phyloP scores from a whole-genome alignment of 2,329 filamentous ascomycete genomes.

The Monilinia laxa region DNA sequence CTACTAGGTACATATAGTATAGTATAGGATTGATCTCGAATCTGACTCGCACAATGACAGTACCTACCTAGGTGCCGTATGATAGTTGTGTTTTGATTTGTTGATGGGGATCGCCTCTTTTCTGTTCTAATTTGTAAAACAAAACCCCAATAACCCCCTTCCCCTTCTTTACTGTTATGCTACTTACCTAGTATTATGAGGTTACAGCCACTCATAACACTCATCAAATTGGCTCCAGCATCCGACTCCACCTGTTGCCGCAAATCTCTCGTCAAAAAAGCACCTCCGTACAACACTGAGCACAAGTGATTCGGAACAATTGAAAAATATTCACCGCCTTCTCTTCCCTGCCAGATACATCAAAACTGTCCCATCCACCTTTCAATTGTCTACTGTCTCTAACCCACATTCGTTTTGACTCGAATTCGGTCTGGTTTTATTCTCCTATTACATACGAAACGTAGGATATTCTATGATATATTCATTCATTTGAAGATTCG shows the following conservation, averaged over 20 bases:
- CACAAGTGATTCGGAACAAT: not conserved
- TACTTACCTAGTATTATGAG: not conserved
- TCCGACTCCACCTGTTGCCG: slow-evolving; percentile 8
- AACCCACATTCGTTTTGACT: slow-evolving; percentile 24
- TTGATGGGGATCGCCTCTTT: slow-evolving; percentile 2
- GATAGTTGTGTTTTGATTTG: slow-evolving; percentile 14
- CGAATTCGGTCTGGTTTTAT: slow-evolving; percentile 1
- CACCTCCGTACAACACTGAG: not conserved
- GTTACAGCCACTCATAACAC: slow-evolving; percentile 9
- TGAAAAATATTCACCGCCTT: slow-evolving; percentile 18
- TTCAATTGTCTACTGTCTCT: slow-evolving; percentile 13
- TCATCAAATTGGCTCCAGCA: slow-evolving; percentile 3
- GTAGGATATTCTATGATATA: slow-evolving; percentile 20
- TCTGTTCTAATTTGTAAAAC: slow-evolving; percentile 16
- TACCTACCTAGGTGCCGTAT: not conserved
- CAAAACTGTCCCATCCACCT: slow-evolving; percentile 21
- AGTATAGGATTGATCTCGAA: not conserved
- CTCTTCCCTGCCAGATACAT: slow-evolving; percentile 12
- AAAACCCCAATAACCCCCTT: not conserved
- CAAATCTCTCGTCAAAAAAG: slow-evolving; percentile 19
- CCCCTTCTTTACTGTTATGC: not conserved
- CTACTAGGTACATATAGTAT: too few species aligned
- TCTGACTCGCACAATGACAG: slow-evolving; percentile 13
- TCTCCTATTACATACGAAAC: slow-evolving; percentile 14
- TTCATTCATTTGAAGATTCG: slow-evolving; percentile 20